Conservation (phyloP, 805 yeast genomes). For the Wilhelminamyces savonicus region DNA sequence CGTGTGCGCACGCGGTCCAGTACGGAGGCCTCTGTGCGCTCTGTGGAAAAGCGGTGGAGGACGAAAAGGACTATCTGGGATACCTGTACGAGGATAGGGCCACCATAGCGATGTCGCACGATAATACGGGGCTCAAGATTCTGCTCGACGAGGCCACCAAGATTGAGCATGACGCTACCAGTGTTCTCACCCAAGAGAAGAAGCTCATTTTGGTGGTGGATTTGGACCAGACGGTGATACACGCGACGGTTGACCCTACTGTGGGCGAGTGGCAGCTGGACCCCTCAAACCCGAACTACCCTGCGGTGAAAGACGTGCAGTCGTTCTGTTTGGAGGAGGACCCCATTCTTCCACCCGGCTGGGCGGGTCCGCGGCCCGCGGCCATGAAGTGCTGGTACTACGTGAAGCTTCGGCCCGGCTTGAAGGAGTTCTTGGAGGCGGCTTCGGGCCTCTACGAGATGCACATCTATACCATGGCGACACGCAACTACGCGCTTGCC, state of each 20-base stretch:
- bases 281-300: slow-evolving; percentile 76
- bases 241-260: slow-evolving; percentile 96
- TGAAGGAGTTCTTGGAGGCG: slow-evolving; percentile 61
- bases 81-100: slow-evolving; percentile 66
- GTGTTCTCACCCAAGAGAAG: slow-evolving; percentile 50
- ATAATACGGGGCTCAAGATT: slow-evolving; percentile 75
- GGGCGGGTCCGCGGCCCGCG: slow-evolving; percentile 55
- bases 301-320: slow-evolving; percentile 75
- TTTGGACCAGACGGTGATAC: slow-evolving; percentile 94
- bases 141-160: slow-evolving; percentile 81
- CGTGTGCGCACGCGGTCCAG: slow-evolving; percentile 89
- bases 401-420: slow-evolving; percentile 87
- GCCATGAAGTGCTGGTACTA: slow-evolving; percentile 77
- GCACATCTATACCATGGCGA: slow-evolving; percentile 98
- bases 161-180: slow-evolving; percentile 64
- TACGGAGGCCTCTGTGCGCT: slow-evolving; percentile 92
- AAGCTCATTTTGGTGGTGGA: slow-evolving; percentile 90
- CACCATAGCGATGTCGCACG: slow-evolving; percentile 85
- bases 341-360: slow-evolving; percentile 48
- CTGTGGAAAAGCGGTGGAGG: slow-evolving; percentile 76
- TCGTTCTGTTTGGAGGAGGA: slow-evolving; percentile 77
- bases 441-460: slow-evolving; percentile 69
- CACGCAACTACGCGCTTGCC: slow-evolving; percentile 84
- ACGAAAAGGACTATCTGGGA: slow-evolving; percentile 68
- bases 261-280: slow-evolving; percentile 95